Conservation (phyloP, 2,329 filamentous ascomycete species). For the Aciculosporium take region DNA sequence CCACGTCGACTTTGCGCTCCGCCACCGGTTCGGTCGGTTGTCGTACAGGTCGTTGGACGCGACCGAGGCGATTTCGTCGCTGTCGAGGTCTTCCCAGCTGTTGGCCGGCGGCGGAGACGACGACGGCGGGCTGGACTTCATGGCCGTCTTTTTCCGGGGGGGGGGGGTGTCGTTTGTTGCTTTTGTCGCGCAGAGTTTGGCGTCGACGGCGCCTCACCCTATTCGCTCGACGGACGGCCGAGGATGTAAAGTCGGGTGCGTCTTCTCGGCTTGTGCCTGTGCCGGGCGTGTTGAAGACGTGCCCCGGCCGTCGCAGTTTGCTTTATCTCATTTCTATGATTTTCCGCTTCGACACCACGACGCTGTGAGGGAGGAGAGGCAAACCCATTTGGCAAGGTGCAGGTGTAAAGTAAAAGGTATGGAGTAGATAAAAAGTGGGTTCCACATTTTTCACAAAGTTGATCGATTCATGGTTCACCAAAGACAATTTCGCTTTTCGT, state of each 20-base stretch:
- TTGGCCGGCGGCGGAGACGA: no score
- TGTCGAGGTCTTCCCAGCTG: constrained; percentile 30
- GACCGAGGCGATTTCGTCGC: constrained; percentile 31
- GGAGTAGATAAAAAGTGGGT: neutral
- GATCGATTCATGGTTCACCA: neutral
- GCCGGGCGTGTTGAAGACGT: no score
- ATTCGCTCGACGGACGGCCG: no score
- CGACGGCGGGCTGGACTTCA: neutral
- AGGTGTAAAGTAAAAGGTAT: neutral
- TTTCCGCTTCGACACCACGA: no score
- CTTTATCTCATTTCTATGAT: no score
- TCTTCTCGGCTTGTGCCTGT: neutral
- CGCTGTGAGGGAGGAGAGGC: neutral
- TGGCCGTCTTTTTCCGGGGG: neutral
- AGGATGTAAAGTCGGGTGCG: no score
- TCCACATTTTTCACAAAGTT: neutral
- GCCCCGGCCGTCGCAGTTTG: no score
- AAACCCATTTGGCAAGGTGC: neutral
- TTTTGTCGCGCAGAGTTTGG: neutral
- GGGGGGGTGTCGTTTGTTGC: neutral
- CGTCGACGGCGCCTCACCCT: no score
- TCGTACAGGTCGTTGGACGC: constrained; percentile 31
- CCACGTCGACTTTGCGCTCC: constrained; percentile 56
- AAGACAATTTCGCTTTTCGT: no score
- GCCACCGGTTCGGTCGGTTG: constrained; percentile 56